Evolutionary conservation across 257 asterid species (phyloP).

Genomic region (Ligustrum vulgare): DNA sequence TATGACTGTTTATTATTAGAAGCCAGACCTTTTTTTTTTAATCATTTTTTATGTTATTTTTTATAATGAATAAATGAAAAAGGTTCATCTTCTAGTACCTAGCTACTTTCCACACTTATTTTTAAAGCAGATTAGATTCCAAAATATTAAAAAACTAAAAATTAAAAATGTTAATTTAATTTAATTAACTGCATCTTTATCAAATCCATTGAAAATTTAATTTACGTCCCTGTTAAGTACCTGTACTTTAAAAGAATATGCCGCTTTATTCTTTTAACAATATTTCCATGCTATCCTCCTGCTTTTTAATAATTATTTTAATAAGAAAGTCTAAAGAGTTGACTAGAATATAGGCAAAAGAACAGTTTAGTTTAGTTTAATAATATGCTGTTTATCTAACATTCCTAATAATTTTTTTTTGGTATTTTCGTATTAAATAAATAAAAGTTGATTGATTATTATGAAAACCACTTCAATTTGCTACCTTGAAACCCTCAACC

Average conservation of each 20-base stretch:
- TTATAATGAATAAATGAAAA: no score
- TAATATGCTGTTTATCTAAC: no score
- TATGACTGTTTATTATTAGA: background rate
- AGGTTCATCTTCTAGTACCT: no score
- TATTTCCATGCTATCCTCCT: constrained; percentile 24
- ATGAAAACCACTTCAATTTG: background rate
- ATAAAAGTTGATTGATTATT: background rate
- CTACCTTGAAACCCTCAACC: background rate
- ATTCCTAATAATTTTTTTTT: constrained; percentile 10
- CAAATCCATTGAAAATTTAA: constrained; percentile 15
- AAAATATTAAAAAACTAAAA: constrained; percentile 14
- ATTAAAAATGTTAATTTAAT: constrained; percentile 7
- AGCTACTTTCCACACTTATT: background rate
- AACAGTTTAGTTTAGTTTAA: background rate
- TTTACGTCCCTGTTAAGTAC: constrained; percentile 27
- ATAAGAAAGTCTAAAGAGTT: constrained; percentile 31
- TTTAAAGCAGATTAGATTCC: constrained; percentile 30
- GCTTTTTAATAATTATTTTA: constrained; percentile 17
- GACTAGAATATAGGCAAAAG: constrained; percentile 33
- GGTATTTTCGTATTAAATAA: background rate
- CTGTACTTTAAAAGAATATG: constrained; percentile 30
- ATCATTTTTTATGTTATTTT: background rate
- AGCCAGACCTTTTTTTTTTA: constrained; percentile 19
- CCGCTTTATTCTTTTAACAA: constrained; percentile 14
- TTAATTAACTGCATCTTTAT: constrained; percentile 12